Conservation (phyloP, 306 rosid species). For the Potentilla sterilis region DNA sequence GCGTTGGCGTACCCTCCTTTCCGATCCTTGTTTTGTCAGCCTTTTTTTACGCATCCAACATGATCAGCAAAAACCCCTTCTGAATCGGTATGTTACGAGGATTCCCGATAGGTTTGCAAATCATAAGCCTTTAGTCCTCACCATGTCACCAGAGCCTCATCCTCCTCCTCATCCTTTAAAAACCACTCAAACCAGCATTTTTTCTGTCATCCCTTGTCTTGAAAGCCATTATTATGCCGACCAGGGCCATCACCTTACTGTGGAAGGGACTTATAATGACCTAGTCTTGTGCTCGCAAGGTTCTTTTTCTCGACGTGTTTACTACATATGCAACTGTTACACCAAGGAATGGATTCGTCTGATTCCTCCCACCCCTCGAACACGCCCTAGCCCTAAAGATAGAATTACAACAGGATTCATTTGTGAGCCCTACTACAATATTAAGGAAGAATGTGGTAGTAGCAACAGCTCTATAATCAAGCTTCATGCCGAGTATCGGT, state of each 20-base stretch:
- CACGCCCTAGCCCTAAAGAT: too few relatives aligned
- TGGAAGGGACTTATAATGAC: not conserved
- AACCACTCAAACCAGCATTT: not conserved
- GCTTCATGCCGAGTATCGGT: not conserved
- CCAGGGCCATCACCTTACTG: too few relatives aligned
- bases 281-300: not conserved
- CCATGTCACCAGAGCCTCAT: not conserved
- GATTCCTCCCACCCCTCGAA: not conserved
- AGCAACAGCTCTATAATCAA: not conserved
- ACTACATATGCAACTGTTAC: not conserved
- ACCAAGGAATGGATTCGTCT: not conserved
- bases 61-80: not conserved
- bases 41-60: not conserved
- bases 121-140: not conserved
- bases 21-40: not conserved
- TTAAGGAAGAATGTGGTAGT: not conserved
- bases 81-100: not conserved
- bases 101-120: not conserved
- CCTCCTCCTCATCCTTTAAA: not conserved
- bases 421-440: not conserved
- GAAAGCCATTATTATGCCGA: too few relatives aligned
- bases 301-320: not conserved
- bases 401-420: not conserved
- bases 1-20: not conserved
- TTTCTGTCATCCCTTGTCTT: not conserved